Base-by-base conservation (phyloP, 2,329 filamentous ascomycete species). In the Botrytis hyacinthi region DNA sequence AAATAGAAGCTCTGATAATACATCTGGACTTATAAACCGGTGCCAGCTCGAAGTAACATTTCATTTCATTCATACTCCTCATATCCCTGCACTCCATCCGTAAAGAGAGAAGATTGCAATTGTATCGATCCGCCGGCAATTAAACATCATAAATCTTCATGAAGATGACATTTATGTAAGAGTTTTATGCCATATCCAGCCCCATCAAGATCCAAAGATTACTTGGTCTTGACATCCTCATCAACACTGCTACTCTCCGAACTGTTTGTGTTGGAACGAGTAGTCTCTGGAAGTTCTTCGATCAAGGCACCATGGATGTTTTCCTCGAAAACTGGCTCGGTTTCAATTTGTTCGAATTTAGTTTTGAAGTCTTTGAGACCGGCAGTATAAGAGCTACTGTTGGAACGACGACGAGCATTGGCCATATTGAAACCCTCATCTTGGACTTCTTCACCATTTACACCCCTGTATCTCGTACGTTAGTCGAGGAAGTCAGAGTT, bases 311-410 rank as follows among this genome's bases (percentile, higher is more conserved):
- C 94, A 80, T 97, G 93, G 74, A 96, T 76, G 72, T 89, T 88
- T 84, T 98, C 95, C 82, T 98, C 94, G 78, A 97, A 97, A 80
- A 97, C 93, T 59, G 94, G 95, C 80, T 98, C 95, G 29, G 89
- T 87, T 79, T 98, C 96, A 81, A 94, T 88, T 78, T 93, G 87
- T 84, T 99, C 96, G 82, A 98, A 98, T 86, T 99, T 99, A 84
- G 95, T 97, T 88, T 96, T 97, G 86, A 97, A 93, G 82, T 95
- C 90, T 75, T 89, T 87, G 78, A 93, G 85, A 79, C 90, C 87
- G 80, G 90, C 88, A 72, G 89, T 90, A 79, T 92, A 88, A 80
- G 88, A 90, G 84, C 91, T 95, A 82, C 92, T 95, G 86, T 98
- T 98, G 84, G 93, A 97, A 83, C 93, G 94, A 82, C 95, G 96